Percentiles rank a stretch among this genome's conserved stretches.
These are phyloP conservation scores for Agastache rugosa DNA, from an alignment of 257 asterid species.

Conservation along the genomic window DNA sequence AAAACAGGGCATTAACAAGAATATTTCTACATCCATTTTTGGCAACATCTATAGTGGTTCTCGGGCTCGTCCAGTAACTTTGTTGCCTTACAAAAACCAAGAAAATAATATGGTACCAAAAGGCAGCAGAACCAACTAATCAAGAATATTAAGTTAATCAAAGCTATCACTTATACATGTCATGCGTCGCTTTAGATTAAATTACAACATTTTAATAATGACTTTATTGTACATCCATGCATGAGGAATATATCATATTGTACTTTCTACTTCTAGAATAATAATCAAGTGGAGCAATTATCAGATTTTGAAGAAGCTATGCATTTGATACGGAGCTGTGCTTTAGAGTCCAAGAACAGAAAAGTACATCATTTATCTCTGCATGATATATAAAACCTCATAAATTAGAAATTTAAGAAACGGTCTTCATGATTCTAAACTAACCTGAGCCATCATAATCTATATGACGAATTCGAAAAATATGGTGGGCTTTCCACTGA, in stretches of 20 bases:
- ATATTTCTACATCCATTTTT: slow-evolving; percentile 37
- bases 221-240: slow-evolving; percentile 38
- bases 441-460: not conserved
- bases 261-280: not conserved
- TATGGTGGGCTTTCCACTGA: not conserved
- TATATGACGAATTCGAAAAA: not conserved
- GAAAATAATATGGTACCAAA: slow-evolving; percentile 14
- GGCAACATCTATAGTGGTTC: slow-evolving; percentile 38
- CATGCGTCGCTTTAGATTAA: not conserved
- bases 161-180: slow-evolving; percentile 23
- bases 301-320: slow-evolving; percentile 8
- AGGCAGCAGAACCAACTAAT: slow-evolving; percentile 23
- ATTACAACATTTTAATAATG: not conserved
- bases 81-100: slow-evolving; percentile 33
- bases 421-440: not conserved
- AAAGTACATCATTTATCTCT: not conserved
- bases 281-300: slow-evolving; percentile 24
- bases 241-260: slow-evolving; percentile 12
- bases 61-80: slow-evolving; percentile 22
- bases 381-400: not conserved
- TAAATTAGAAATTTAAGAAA: not conserved
- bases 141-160: slow-evolving; percentile 32
- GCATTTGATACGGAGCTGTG: not conserved
- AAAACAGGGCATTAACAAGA: slow-evolving; percentile 44
- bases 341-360: not conserved